A percentile compares a stretch with the other conserved stretches of the same genome.
Conservation (phyloP, 495 filamentous ascomycete genomes). For the Podospora didyma region DNA sequence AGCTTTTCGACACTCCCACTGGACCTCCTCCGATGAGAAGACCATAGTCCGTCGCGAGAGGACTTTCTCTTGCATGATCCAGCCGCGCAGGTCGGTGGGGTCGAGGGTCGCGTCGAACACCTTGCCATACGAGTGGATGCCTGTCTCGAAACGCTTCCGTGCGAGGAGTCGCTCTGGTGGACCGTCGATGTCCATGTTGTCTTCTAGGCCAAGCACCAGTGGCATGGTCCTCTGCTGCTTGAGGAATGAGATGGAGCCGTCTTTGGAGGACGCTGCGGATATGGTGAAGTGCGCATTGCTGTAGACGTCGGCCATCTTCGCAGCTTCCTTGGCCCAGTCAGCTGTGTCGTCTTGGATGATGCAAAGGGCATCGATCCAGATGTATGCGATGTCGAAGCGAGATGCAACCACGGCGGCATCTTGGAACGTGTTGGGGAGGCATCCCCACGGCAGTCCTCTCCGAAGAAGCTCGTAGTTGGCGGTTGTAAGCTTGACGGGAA, state of each 20-base stretch:
- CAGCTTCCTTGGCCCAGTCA: background rate
- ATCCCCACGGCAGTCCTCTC: conserved; percentile 1
- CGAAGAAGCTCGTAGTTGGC: background rate
- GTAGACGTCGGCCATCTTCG: background rate
- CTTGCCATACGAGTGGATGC: conserved; percentile 3
- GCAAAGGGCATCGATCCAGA: conserved; percentile 1
- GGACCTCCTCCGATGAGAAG: background rate
- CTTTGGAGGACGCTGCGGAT: conserved; percentile 2
- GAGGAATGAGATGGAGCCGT: background rate
- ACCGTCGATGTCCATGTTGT: background rate
- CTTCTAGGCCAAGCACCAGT: background rate
- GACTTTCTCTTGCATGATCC: conserved; percentile 1
- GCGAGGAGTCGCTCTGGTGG: background rate
- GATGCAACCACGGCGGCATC: background rate
- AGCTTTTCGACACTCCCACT: conserved; percentile 1
- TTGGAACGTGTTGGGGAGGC: conserved; percentile 1
- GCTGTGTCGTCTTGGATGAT: no score
- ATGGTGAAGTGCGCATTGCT: conserved; percentile 2
- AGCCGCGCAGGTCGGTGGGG: background rate
- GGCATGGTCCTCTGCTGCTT: conserved; percentile 1
- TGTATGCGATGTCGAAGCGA: conserved; percentile 1
- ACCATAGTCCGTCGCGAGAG: background rate
- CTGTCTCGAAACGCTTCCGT: background rate
- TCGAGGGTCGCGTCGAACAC: background rate
- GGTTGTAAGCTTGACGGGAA: conserved; percentile 1